Base-by-base conservation (phyloP, 2,329 filamentous ascomycete genomes). In the Calonectria crousiana region DNA sequence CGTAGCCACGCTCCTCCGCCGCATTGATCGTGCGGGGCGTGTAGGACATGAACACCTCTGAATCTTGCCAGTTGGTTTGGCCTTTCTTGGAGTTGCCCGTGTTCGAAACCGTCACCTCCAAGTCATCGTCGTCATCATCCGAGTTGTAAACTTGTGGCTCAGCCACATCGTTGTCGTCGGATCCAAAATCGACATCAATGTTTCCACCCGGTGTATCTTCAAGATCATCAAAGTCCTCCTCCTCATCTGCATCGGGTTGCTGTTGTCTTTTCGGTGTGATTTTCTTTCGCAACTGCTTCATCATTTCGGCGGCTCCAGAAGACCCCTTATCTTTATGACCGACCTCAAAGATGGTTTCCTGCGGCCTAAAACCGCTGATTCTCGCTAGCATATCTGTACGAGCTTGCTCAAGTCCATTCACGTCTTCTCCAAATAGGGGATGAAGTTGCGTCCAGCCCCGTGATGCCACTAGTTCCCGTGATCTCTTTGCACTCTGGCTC, bases 321-420 rank as follows among this genome's bases (percentile, higher is more conserved):
- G 88, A 62, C 18, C 56, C 89, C 77, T 94, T 93, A 49, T 92
- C 93, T 74, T 93, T 91, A 78, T 93, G 92, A 9, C 94, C 94
- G 76, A 98, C 93, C 84, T 99, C 97, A 79, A 99, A 99, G n/a
- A 99, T 95, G 0, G 96, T 98, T 85, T 99, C 97, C 53, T 93
- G 89, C 0, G 97, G 97, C 79, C 95, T 92, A 86, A 97, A 99
- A 2, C 94, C 93, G 80, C 95, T 96, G 72, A 99, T 95, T 73
- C 93, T 92, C 38, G 95, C 95, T 36, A 99, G 88, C 95, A 99
- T 98, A 66, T 94, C 92, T 64, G 95, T 92, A 38, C 96, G 91
- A 64, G 95, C 93, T 74, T 92, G 90, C 81, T 96, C 94, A 34
- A 90, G 85, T 41, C 90, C 87, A 71, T 92, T 89, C 0, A 90